Conservation (phyloP, 1,139 yeast genomes). For the Diutina catenulata region DNA sequence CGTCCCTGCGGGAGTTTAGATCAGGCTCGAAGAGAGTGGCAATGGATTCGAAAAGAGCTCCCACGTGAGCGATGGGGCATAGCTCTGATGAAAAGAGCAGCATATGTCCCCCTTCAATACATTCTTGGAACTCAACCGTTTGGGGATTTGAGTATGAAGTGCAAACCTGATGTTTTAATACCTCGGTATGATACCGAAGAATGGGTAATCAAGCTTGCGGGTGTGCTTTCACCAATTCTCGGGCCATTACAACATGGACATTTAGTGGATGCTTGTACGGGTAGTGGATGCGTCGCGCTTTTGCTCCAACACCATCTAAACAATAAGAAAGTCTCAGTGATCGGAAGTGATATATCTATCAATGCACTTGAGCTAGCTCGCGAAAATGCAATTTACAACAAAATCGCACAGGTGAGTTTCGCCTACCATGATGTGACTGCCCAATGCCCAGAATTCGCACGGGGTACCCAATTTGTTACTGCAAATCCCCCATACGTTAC, state of each 20-base stretch:
- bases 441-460: neutral
- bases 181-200: constrained; percentile 97
- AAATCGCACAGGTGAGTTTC: constrained; percentile 15
- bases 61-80: constrained; percentile 22
- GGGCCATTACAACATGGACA: constrained; percentile 7
- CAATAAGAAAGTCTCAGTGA: constrained; percentile 15
- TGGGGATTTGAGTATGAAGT: constrained; percentile 50
- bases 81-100: constrained; percentile 29
- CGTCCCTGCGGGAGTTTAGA: neutral
- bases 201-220: constrained; percentile 48
- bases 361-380: constrained; percentile 40
- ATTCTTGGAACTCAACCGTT: constrained; percentile 82
- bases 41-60: constrained; percentile 30
- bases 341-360: constrained; percentile 51
- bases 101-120: constrained; percentile 65
- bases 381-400: constrained; percentile 36
- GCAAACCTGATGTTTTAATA: constrained; percentile 59
- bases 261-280: constrained; percentile 73
- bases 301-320: constrained; percentile 26
- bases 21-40: constrained; percentile 14
- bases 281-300: constrained; percentile 80
- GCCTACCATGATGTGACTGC: constrained; percentile 10
- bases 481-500: constrained; percentile 92
- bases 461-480: constrained; percentile 39
- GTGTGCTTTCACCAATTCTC: neutral